These are phyloP conservation scores for Rhizopogon vesiculosus DNA, from an alignment of 768 basidiomycete genomes.

Conservation along the genomic window DNA sequence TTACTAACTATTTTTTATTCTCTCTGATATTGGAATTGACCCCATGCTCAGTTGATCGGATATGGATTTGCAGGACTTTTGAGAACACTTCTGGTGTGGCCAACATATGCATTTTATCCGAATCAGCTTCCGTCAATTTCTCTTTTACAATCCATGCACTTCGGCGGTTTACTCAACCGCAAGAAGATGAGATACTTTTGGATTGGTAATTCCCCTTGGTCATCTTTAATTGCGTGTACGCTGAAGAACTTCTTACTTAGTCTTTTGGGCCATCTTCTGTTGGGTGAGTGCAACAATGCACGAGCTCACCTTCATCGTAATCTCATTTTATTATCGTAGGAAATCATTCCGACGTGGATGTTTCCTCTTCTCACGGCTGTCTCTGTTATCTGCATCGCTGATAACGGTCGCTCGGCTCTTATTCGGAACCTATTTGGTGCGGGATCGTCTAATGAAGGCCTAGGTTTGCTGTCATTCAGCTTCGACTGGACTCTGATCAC, in stretches of 20 bases:
- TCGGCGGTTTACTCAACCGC: conserved; percentile 42
- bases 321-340: background rate
- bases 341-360: conserved; percentile 11
- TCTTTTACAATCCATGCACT: conserved; percentile 50
- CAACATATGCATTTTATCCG: conserved; percentile 52
- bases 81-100: conserved; percentile 45
- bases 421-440: conserved; percentile 39
- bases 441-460: conserved; percentile 48
- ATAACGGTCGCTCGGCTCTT: conserved; percentile 40
- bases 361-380: conserved; percentile 40
- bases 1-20: conserved; percentile 17
- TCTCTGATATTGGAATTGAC: conserved; percentile 9
- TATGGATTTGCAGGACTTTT: conserved; percentile 35
- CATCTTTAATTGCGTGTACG: background rate
- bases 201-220: conserved; percentile 32
- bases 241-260: conserved; percentile 8
- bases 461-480: conserved; percentile 43
- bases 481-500: conserved; percentile 51
- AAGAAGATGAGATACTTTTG: conserved; percentile 52
- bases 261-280: conserved; percentile 40
- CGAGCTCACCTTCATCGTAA: background rate
- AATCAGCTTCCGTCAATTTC: conserved; percentile 47
- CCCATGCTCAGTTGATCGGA: conserved; percentile 29
- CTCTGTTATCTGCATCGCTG: conserved; percentile 43
- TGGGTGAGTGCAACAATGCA: conserved; percentile 31